Evolutionary conservation across 2,329 filamentous ascomycete species (phyloP), one percentile per base, ranked within the genome.

Genomic region (Paecilomyces sp.): DNA sequence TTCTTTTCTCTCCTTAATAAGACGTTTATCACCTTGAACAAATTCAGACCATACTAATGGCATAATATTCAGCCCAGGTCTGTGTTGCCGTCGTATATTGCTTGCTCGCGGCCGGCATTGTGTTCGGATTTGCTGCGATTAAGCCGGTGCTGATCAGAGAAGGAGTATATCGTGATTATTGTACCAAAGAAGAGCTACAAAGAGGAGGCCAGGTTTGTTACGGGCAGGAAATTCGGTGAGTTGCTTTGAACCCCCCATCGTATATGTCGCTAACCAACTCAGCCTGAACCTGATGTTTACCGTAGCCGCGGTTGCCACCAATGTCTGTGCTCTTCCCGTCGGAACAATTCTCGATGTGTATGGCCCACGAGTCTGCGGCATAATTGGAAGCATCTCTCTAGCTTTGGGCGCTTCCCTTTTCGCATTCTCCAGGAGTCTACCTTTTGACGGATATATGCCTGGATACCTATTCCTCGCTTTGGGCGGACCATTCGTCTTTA

Each of bases 241-340:
- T 22, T 15, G 47, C 30, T n/a, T 67, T 65, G 2, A 33, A 50
- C 25, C 18, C 15, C 18, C 28, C 5, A 51, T 36, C 33, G 13
- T 36, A 15, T 30, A 50, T 56, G 5, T 28, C 15, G 55, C 61
- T 66, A 57, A 68, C 34, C 15, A 30, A 31, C n/a, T 22, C 57
- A 81, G 80, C 61, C 82, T 96, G 59, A 96, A 96, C 72, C 79
- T 96, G 65, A 96, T 96, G 90, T 96, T 96, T 79, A 95, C 91
- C 5, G 83, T 92, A 50, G 92, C 92, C 12, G 92, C 91, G 13
- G 91, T 96, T 9, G 89, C 85, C 6, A 95, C 92, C 47, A 96
- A 96, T 68, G 88, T 96, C 12, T 90, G 87, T 50, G 92, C 92
- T 12, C 81, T 96, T 6, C 90, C 92, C 1, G 86, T 96, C 11